Evolutionary conservation across 225 moss, liverwort and hornwort species (phyloP).

Genomic region (Sphagnum contortum): DNA sequence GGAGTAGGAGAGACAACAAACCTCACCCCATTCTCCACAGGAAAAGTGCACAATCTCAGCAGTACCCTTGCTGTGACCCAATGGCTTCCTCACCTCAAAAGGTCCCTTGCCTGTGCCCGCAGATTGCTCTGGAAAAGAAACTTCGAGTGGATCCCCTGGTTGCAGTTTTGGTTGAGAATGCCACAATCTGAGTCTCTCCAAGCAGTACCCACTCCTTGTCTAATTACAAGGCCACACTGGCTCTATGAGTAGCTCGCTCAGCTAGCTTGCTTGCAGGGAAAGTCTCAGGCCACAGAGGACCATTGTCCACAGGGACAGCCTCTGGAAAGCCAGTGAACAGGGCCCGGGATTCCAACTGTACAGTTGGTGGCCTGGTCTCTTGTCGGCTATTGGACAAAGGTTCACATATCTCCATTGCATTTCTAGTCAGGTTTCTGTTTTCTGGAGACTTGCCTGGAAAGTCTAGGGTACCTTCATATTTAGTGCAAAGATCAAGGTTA

Average conservation of each 20-base stretch:
- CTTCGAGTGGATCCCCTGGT: slow-evolving; percentile 47
- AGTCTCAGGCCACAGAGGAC: neutral
- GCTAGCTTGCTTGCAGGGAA: slow-evolving; percentile 1
- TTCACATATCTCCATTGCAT: slow-evolving; percentile 6
- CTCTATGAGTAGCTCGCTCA: slow-evolving; percentile 6
- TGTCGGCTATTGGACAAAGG: neutral
- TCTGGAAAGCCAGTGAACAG: no score
- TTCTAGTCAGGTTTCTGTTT: neutral
- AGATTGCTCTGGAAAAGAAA: slow-evolving; percentile 52
- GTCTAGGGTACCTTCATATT: neutral
- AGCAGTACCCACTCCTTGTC: slow-evolving; percentile 53
- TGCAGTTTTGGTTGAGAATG: slow-evolving; percentile 62
- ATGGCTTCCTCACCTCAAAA: slow-evolving; percentile 25
- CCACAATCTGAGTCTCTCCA: slow-evolving; percentile 52
- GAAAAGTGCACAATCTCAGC: slow-evolving; percentile 85
- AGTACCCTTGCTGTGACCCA: slow-evolving; percentile 51
- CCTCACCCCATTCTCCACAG: slow-evolving; percentile 68
- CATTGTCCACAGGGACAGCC: no score
- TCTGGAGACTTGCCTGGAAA: slow-evolving; percentile 2
- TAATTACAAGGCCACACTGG: slow-evolving; percentile 3
- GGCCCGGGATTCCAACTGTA: no score
- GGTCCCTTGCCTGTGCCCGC: slow-evolving; percentile 4
- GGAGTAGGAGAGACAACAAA: slow-evolving; percentile 3
- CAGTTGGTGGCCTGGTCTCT: no score
- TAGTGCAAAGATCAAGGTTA: no score